Conservation (phyloP, 345 rosid species). For the Eucalyptus cloeziana region DNA sequence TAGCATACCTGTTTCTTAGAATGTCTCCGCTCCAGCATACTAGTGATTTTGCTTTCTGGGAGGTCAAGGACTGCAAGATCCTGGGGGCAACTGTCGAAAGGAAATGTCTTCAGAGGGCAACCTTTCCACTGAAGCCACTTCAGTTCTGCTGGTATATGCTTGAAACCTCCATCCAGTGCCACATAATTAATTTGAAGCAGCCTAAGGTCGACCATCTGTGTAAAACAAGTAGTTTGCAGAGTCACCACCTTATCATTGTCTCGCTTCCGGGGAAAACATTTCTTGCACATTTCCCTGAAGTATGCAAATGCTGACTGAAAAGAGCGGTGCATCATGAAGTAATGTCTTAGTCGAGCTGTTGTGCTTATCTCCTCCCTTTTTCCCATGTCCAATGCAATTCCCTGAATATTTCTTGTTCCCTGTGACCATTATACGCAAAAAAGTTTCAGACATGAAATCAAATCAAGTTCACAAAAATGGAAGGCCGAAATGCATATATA, state of each 20-base stretch:
- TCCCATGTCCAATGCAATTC: constrained; percentile 26
- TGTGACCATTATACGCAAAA: not conserved
- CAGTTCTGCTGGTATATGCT: constrained; percentile 30
- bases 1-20: not conserved
- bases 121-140: constrained; percentile 70
- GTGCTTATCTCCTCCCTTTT: not conserved
- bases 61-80: constrained; percentile 68
- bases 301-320: not conserved
- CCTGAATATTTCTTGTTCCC: constrained; percentile 34
- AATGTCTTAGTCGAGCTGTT: not conserved
- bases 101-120: constrained; percentile 34
- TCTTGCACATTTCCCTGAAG: not conserved
- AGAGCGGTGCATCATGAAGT: not conserved
- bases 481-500: not conserved
- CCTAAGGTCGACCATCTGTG: constrained; percentile 36
- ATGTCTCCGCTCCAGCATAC: constrained; percentile 1
- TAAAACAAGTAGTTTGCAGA: constrained; percentile 19
- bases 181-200: constrained; percentile 52
- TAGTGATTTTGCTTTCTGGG: constrained; percentile 40
- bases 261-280: not conserved
- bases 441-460: not conserved
- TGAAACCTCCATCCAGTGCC: constrained; percentile 35
- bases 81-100: constrained; percentile 13
- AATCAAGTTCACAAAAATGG: not conserved
- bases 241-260: not conserved